These are phyloP conservation scores for Aureobasidium sp. DNA, from an alignment of 2,329 filamentous ascomycete genomes.

Conservation along the genomic window DNA sequence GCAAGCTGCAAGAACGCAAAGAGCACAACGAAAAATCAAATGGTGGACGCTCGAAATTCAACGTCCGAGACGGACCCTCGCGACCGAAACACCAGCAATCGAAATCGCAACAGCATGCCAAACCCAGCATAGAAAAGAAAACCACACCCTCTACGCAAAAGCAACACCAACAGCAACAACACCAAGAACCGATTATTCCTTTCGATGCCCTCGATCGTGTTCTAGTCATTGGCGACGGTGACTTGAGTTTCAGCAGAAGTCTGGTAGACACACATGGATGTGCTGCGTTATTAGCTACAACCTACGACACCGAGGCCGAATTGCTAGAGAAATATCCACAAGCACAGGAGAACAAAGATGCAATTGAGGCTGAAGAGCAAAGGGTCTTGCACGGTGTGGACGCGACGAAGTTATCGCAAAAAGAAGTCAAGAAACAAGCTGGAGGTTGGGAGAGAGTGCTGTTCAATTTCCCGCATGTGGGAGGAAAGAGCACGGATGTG, in stretches of 20 bases:
- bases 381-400: constrained; percentile 55
- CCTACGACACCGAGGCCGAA: constrained; percentile 51
- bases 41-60: not conserved
- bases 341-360: constrained; percentile 49
- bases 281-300: constrained; percentile 59
- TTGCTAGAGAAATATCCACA: constrained; percentile 62
- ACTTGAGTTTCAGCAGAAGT: constrained; percentile 67
- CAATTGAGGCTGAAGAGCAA: constrained; percentile 39
- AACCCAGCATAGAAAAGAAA: not conserved
- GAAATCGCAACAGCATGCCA: not conserved
- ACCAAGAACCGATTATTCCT: constrained; percentile 48
- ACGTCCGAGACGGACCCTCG: not conserved
- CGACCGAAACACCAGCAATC: not conserved
- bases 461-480: constrained; percentile 97
- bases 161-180: constrained; percentile 9
- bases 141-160: not conserved
- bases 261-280: constrained; percentile 59
- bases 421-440: constrained; percentile 33
- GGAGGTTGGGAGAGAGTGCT: constrained; percentile 64
- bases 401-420: constrained; percentile 50
- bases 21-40: not conserved
- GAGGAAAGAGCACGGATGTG: constrained; percentile 83
- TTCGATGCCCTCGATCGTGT: constrained; percentile 59
- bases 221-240: constrained; percentile 68
- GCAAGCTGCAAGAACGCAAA: constrained; percentile 4